Conservation (phyloP, 2,329 filamentous ascomycete species). For the Sporothrix brasiliensis region DNA sequence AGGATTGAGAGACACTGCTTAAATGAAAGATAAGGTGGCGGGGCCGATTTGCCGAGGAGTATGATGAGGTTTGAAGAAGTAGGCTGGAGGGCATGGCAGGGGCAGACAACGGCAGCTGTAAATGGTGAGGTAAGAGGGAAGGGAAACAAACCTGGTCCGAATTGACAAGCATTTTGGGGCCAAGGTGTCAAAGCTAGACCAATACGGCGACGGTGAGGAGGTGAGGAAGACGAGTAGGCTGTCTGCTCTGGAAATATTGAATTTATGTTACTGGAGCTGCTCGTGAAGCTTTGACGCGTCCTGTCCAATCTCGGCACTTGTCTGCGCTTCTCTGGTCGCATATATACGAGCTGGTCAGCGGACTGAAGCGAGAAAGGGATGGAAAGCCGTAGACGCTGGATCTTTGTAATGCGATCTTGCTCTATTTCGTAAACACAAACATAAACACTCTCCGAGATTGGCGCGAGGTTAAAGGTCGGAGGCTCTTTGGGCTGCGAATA, state of each 20-base stretch:
- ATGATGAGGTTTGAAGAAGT: background rate
- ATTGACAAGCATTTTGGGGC: background rate
- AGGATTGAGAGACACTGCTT: background rate
- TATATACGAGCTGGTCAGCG: background rate
- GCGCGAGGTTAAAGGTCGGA: background rate
- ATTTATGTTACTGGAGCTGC: background rate
- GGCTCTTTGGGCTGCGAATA: background rate
- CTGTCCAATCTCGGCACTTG: slow-evolving; percentile 6
- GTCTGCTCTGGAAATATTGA: background rate
- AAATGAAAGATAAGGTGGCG: background rate
- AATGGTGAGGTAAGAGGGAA: too few relatives aligned
- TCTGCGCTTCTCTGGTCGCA: background rate
- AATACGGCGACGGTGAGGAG: background rate
- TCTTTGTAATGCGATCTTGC: background rate
- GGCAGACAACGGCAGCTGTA: too few relatives aligned
- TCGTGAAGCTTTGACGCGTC: background rate
- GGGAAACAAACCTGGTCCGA: slow-evolving; percentile 3
- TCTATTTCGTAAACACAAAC: background rate
- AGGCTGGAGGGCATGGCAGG: background rate
- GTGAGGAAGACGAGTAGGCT: background rate
- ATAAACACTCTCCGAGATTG: too few relatives aligned
- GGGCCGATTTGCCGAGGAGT: background rate
- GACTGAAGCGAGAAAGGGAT: too few relatives aligned
- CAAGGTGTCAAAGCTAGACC: too few relatives aligned
- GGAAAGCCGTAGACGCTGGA: background rate